These are phyloP conservation scores for Claviceps pusilla DNA, from an alignment of 2,329 filamentous ascomycete genomes.

Conservation along the genomic window DNA sequence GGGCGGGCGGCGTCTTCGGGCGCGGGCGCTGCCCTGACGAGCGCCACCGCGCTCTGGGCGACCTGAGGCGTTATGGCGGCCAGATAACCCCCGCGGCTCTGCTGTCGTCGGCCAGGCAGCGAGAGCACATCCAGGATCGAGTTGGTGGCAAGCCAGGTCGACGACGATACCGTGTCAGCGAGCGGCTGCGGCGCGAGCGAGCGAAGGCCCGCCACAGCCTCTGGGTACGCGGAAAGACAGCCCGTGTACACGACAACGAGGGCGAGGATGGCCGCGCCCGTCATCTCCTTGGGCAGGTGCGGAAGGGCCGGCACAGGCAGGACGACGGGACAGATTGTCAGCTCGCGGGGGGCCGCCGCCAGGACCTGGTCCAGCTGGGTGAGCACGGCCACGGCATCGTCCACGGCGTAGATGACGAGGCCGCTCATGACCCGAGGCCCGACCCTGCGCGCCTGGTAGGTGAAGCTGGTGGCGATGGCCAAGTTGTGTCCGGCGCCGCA, in stretches of 20 bases:
- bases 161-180: not conserved
- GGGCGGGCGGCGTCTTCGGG: not conserved
- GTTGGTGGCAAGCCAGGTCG: not conserved
- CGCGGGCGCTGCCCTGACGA: not conserved
- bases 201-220: not conserved
- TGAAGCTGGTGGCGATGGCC: conserved; percentile 2
- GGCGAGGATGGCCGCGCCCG: not conserved
- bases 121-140: not conserved
- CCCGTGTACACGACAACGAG: not conserved
- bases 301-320: not conserved
- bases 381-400: not conserved
- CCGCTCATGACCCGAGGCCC: not conserved
- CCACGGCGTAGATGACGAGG: not conserved
- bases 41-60: not conserved
- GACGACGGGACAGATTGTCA: not conserved
- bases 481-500: conserved; percentile 4
- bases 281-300: not conserved
- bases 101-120: not conserved
- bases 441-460: not conserved
- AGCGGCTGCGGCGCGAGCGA: not conserved
- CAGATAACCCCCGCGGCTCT: not conserved
- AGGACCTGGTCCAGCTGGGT: not conserved
- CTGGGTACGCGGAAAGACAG: not conserved
- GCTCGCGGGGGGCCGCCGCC: not conserved
- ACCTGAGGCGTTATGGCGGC: not conserved